Base-by-base conservation (phyloP, 371 early-diverging fungal species). In the Syncephalastrum monosporum region DNA sequence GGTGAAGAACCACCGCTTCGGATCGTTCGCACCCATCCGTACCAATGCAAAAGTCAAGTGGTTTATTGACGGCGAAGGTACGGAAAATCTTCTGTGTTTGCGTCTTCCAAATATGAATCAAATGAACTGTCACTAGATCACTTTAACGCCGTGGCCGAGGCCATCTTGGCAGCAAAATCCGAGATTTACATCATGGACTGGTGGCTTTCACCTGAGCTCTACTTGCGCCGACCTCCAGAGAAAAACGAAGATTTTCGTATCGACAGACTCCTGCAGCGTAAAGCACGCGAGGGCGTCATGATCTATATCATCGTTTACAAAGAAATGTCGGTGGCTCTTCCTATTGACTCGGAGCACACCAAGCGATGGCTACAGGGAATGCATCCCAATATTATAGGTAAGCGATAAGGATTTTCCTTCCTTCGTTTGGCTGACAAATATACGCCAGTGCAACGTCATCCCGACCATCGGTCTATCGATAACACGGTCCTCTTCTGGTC, bases 251-350 rank as follows among this genome's bases (percentile, higher is more conserved):
- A 87, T 50, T 91, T 86, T 65, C 83, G 97, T 27, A 55, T 97
- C 17, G 97, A 97, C 64, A 68, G 88, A 44, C 63, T 96, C 41
- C 73, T 97, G 15, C 74, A 91, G 60, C 69, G 83, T 55, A 92
- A 93, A 71, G 97, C 97, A 7, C 77, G 80, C 53, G 86, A 93
- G 68, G 96, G 96, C 10, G 90, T 97, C 24, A 86, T 84, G 73
- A 91, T 97, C 50, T 94, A 91, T 67, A 85, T 97, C 42, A 75
- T 93, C 4, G 82, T 97, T 4, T 97, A 94, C 80, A 93, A 94
- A 69, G 97, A 97, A 65, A 82, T 94, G 61, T 81, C 89, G 0
- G 67, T 90, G 8, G 90, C 95, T 3, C 70, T 97, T 19, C 79
- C 92, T 4, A 82, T 91, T 47, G 82, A 91, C 63, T 92, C 93